Evolutionary conservation across 2,329 filamentous ascomycete genomes (phyloP).

Genomic region (Xylariaceae sp.): DNA sequence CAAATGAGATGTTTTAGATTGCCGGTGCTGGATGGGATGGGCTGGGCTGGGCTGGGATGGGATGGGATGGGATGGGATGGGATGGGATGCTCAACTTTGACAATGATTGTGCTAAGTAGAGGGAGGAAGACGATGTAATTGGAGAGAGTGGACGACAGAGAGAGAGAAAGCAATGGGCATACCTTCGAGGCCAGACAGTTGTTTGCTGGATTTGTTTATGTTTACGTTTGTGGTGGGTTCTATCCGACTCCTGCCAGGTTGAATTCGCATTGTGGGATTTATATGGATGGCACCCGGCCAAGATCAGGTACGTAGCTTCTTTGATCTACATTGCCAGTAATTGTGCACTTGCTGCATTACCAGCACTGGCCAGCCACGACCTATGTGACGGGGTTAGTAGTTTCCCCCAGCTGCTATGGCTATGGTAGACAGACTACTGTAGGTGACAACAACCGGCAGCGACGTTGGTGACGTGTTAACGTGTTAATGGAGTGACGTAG

Average conservation of each 20-base stretch:
- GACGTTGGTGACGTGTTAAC: background rate
- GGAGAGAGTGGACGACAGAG: background rate
- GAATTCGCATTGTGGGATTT: background rate
- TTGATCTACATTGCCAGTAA: background rate
- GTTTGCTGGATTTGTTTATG: slow-evolving; percentile 5
- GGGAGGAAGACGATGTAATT: background rate
- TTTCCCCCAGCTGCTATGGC: background rate
- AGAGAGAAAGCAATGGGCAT: too few species aligned
- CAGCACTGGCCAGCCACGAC: too few species aligned
- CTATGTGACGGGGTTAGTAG: background rate
- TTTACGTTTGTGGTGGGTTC: background rate
- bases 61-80: background rate
- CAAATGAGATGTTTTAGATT: slow-evolving; percentile 11
- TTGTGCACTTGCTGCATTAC: background rate
- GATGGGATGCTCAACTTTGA: slow-evolving; percentile 13
- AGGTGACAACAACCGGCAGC: background rate
- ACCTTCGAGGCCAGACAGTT: too few species aligned
- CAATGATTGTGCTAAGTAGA: slow-evolving; percentile 1
- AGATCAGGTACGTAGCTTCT: background rate
- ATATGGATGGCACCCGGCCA: background rate
- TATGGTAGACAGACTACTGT: too few species aligned
- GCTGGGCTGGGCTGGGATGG: too few species aligned
- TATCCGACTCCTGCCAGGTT: background rate
- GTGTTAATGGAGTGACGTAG: background rate
- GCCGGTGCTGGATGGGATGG: background rate